A percentile compares a stretch with the other conserved stretches of the same genome.
phyloP scores from a whole-genome alignment of 2,329 filamentous ascomycete genomes.

The Aspergillus sp. region DNA sequence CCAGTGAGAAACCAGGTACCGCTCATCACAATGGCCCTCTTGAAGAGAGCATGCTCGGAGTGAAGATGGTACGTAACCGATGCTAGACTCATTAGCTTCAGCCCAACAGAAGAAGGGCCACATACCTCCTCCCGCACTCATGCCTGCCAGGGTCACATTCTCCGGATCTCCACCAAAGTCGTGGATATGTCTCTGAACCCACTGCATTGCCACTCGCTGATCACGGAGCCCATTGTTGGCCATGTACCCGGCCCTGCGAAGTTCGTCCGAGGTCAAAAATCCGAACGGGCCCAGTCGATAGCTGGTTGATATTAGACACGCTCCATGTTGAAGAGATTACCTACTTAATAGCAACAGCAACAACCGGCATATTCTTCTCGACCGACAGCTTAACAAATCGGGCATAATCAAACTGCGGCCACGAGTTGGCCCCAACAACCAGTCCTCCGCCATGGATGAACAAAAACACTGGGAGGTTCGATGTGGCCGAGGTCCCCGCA shows the following conservation, averaged over 20 bases:
- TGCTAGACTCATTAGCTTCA: conserved; percentile 9
- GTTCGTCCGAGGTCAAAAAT: conserved; percentile 41
- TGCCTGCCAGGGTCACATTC: conserved; percentile 36
- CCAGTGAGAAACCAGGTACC: conserved; percentile 37
- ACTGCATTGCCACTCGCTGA: conserved; percentile 35
- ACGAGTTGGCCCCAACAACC: conserved; percentile 41
- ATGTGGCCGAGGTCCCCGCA: conserved; percentile 8
- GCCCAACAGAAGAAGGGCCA: background rate
- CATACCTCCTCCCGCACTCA: conserved; percentile 38
- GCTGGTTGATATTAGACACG: too few relatives aligned
- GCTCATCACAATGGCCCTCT: conserved; percentile 33
- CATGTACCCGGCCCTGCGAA: conserved; percentile 37
- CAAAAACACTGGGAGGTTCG: conserved; percentile 42
- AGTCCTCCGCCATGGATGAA: conserved; percentile 48
- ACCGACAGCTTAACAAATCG: conserved; percentile 38
- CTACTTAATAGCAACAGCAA: conserved; percentile 40
- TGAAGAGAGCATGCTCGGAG: conserved; percentile 32
- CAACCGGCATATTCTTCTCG: conserved; percentile 37
- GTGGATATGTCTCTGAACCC: conserved; percentile 32
- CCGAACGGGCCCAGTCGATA: conserved; percentile 40
- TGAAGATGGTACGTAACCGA: conserved; percentile 26
- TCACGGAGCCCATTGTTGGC: conserved; percentile 41
- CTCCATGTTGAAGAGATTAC: too few relatives aligned
- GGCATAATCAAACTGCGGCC: conserved; percentile 43
- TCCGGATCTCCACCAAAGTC: conserved; percentile 35